Percentiles rank a stretch among this genome's conserved stretches.
Conservation (phyloP, 805 yeast genomes). For the Scheffersomyces lignosus region DNA sequence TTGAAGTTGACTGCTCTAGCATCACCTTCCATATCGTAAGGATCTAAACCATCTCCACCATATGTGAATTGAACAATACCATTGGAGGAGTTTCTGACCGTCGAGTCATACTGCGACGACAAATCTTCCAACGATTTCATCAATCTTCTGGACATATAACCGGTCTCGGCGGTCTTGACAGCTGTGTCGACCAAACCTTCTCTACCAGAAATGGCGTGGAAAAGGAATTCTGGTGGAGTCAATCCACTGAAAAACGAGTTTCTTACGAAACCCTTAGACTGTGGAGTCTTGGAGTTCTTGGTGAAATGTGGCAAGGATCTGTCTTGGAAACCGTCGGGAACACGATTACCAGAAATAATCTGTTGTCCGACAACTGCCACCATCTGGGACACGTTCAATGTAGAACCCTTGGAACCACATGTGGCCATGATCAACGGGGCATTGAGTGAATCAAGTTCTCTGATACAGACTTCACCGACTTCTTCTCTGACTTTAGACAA, state of each 20-base stretch:
- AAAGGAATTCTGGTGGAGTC: slow-evolving; percentile 93
- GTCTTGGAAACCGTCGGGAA: slow-evolving; percentile 99
- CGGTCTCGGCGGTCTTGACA: slow-evolving; percentile 98
- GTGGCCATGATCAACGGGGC: slow-evolving; percentile 99
- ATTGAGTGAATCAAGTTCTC: slow-evolving; percentile 82
- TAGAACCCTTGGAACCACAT: slow-evolving; percentile 98
- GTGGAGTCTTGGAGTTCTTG: slow-evolving; percentile 95
- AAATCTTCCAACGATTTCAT: slow-evolving; percentile 98
- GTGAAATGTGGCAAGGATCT: slow-evolving; percentile 96
- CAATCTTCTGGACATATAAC: slow-evolving; percentile 96
- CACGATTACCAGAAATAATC: slow-evolving; percentile 97
- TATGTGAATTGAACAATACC: slow-evolving; percentile 97
- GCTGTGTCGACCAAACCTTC: slow-evolving; percentile 99
- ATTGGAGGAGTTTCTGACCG: slow-evolving; percentile 92
- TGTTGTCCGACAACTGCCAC: slow-evolving; percentile 99
- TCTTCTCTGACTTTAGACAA: slow-evolving; percentile 97
- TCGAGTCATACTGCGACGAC: slow-evolving; percentile 88
- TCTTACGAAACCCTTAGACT: slow-evolving; percentile 95
- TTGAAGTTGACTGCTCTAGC: slow-evolving; percentile 92
- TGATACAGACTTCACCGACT: slow-evolving; percentile 97
- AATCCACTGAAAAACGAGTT: slow-evolving; percentile 94
- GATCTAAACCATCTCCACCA: slow-evolving; percentile 99
- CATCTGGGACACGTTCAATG: slow-evolving; percentile 98
- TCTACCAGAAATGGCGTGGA: slow-evolving; percentile 99
- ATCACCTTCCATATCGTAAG: slow-evolving; percentile 98